Evolutionary conservation across 169 alveolate species (phyloP).

Genomic region (Eimeria tenella): DNA sequence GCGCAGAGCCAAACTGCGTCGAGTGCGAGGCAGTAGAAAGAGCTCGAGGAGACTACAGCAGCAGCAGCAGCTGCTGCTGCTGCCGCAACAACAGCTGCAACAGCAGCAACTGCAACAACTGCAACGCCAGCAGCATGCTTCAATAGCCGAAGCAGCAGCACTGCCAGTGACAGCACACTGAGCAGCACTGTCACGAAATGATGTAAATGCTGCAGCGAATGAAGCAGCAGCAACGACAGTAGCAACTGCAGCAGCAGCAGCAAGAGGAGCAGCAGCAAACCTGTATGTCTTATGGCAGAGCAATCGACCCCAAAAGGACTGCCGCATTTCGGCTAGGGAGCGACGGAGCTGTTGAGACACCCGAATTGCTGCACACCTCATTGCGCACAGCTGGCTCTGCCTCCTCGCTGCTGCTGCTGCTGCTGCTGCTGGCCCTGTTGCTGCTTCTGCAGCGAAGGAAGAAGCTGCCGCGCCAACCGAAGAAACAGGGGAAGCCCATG

Average conservation of each 20-base stretch:
- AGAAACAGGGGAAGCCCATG: neutral
- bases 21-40: neutral
- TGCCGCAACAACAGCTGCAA: slow-evolving; percentile 8
- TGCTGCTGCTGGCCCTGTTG: slow-evolving; percentile 34
- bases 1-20: no score
- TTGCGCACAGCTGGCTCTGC: slow-evolving; percentile 34
- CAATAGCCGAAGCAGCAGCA: neutral
- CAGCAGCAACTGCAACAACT: slow-evolving; percentile 47
- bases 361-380: slow-evolving; percentile 25
- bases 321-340: slow-evolving; percentile 11
- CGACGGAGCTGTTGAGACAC: slow-evolving; percentile 68
- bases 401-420: slow-evolving; percentile 32
- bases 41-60: slow-evolving; percentile 22
- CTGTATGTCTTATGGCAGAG: slow-evolving; percentile 32
- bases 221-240: slow-evolving; percentile 20
- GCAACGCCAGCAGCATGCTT: slow-evolving; percentile 7
- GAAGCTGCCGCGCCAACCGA: neutral
- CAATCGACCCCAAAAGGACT: neutral
- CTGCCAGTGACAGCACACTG: neutral
- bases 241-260: slow-evolving; percentile 56
- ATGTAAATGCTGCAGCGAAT: neutral
- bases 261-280: neutral
- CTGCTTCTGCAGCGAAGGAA: neutral
- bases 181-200: neutral
- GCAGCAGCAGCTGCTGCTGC: slow-evolving; percentile 42